Base-by-base conservation (phyloP, 345 rosid species). In the Murraya koenigii region DNA sequence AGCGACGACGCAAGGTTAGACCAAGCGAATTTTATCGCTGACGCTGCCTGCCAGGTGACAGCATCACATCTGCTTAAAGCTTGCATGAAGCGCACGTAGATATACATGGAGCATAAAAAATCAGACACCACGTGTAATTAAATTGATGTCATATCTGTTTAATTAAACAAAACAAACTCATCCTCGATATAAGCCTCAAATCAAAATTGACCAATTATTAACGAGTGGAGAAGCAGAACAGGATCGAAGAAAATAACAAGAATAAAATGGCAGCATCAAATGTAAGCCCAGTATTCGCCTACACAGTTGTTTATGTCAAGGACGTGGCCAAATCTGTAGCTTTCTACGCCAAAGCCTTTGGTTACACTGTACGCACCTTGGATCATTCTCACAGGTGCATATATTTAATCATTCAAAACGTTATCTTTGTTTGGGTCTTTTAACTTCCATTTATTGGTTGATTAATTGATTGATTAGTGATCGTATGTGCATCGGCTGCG, bases 321-420 rank as follows among this genome's bases (percentile, higher is more conserved):
- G 96, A 92, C 77, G 96, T 93, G 0, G 96, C 89, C 59, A 86
- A 87, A 78, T 93, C 97, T 7, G 84, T 88, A 0, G 94, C 81
- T 52, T 92, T 95, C 83, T 95, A 90, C 80, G 78, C 91, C 35
- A 89, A 80, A 83, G 98, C 94, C 22, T 93, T 93, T 66, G 97
- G 94, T 52, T 80, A 84, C 74, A 71, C 87, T 44, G 49, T 44
- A 3, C 5, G 49, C 49, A 11, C 5, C 49, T 44, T 44, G 0
- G 49, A 44, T 44, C 49, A 44, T 13, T 11, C 49, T 44, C 15
- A 44, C 49, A 44, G 49, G 49, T 44, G 49, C 15, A 11, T 44
- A 44, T 11, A 44, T 3, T 41, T 44, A 11, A 44, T 44, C 49
- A 44, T 44, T 44, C 17, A 11, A 13, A 11, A 13, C 17, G 3